Conservation (phyloP, 352 stramenopile genomes). For the Phytophthora multivora region DNA sequence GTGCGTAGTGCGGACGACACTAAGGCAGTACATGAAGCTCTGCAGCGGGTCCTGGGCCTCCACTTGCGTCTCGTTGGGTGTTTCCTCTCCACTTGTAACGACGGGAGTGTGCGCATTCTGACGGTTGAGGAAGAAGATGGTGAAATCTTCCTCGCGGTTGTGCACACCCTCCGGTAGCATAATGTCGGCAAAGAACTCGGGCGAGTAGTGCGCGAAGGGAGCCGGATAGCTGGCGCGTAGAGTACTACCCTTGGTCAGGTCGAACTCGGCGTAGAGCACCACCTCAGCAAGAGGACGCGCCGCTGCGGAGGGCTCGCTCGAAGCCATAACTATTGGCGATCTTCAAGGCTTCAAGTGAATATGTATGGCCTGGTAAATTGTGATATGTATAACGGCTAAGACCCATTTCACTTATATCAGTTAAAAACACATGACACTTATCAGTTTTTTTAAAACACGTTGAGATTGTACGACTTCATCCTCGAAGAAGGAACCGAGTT, state of each 20-base stretch:
- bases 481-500: too few relatives aligned
- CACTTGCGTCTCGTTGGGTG: background rate
- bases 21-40: slow-evolving; percentile 89
- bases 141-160: slow-evolving; percentile 87
- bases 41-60: slow-evolving; percentile 49
- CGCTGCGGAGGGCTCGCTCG: background rate
- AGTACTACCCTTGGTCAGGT: slow-evolving; percentile 89
- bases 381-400: too few relatives aligned
- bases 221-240: slow-evolving; percentile 72
- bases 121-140: slow-evolving; percentile 89
- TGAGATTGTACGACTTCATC: too few relatives aligned
- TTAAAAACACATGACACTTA: too few relatives aligned
- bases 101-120: slow-evolving; percentile 26
- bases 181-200: slow-evolving; percentile 90
- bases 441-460: too few relatives aligned
- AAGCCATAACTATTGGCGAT: slow-evolving; percentile 13
- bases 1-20: slow-evolving; percentile 83
- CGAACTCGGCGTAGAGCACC: slow-evolving; percentile 86
- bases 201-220: slow-evolving; percentile 73
- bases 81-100: background rate
- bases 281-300: slow-evolving; percentile 57
- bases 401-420: too few relatives aligned
- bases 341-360: background rate
- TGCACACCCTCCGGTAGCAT: slow-evolving; percentile 90
- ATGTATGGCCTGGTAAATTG: too few relatives aligned